A percentile compares a stretch with the other conserved stretches of the same genome.
These are phyloP conservation scores for Hemileccinum rubropunctum DNA, from an alignment of 768 basidiomycete genomes.

Conservation along the genomic window DNA sequence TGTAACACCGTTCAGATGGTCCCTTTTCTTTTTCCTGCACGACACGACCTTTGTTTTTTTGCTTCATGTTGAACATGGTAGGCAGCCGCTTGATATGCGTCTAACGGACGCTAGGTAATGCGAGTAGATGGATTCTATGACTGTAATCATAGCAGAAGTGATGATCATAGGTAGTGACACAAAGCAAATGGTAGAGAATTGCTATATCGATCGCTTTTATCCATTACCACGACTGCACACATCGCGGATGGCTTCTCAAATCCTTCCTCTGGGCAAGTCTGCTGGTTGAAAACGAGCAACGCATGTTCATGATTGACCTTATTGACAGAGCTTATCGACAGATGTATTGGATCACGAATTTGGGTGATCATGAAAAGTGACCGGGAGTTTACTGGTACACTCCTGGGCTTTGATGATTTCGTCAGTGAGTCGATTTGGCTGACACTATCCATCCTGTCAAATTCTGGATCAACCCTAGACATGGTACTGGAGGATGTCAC, in stretches of 20 bases:
- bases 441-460: neutral
- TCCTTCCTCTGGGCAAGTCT: conserved; percentile 79
- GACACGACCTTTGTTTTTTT: conserved; percentile 13
- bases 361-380: conserved; percentile 99
- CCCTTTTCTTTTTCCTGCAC: conserved; percentile 7
- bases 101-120: conserved; percentile 32
- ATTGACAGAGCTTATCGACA: conserved; percentile 83
- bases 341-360: conserved; percentile 94
- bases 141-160: conserved; percentile 19
- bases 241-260: conserved; percentile 81
- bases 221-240: conserved; percentile 4
- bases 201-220: neutral
- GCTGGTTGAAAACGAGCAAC: neutral
- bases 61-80: conserved; percentile 23
- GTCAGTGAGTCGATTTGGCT: conserved; percentile 74
- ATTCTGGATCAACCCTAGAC: conserved; percentile 41
- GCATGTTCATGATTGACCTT: neutral
- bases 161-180: conserved; percentile 10
- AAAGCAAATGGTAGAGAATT: neutral
- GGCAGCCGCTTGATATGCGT: conserved; percentile 25
- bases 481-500: conserved; percentile 97
- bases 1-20: conserved; percentile 19
- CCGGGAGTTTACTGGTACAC: conserved; percentile 92
- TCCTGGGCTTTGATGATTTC: conserved; percentile 97
- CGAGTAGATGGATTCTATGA: conserved; percentile 21